Evolutionary conservation across 1,284 basidiomycete species (phyloP).

Genomic region (Uromyces viciae-fabae): DNA sequence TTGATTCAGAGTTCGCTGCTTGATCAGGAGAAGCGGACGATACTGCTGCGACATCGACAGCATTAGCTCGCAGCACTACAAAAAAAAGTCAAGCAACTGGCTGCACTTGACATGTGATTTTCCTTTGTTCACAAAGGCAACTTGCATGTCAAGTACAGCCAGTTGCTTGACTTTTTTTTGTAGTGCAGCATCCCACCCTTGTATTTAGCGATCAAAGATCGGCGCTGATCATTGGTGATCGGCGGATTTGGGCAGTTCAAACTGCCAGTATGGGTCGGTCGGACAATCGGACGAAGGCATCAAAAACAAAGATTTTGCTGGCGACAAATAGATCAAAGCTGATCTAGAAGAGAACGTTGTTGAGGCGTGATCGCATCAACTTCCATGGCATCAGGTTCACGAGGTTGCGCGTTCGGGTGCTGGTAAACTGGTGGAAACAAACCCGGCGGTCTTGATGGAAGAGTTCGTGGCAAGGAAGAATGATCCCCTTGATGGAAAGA

Average conservation of each 20-base stretch:
- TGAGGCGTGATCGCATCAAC: not conserved
- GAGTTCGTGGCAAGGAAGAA: not conserved
- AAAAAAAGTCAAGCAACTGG: too few relatives aligned
- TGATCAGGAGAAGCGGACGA: not conserved
- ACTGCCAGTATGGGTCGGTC: not conserved
- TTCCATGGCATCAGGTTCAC: not conserved
- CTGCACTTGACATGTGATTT: not conserved
- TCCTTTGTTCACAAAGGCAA: not conserved
- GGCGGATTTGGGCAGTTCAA: not conserved
- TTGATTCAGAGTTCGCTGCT: not conserved
- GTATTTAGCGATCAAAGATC: not conserved
- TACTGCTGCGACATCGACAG: not conserved
- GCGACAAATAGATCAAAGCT: not conserved
- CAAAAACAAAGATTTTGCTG: not conserved
- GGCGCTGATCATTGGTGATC: not conserved
- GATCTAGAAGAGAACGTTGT: not conserved
- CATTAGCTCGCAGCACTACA: too few relatives aligned
- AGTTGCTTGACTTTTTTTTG: too few relatives aligned
- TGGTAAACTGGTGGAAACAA: not conserved
- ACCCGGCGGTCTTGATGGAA: not conserved
- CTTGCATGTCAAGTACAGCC: too few relatives aligned
- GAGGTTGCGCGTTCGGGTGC: not conserved
- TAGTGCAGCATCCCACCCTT: too few relatives aligned
- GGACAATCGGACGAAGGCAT: not conserved
- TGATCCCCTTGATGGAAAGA: not conserved